A percentile compares a stretch with the other conserved stretches of the same genome.
phyloP scores from a whole-genome alignment of 1,139 yeast genomes.

The Saccharomyces uvarum region DNA sequence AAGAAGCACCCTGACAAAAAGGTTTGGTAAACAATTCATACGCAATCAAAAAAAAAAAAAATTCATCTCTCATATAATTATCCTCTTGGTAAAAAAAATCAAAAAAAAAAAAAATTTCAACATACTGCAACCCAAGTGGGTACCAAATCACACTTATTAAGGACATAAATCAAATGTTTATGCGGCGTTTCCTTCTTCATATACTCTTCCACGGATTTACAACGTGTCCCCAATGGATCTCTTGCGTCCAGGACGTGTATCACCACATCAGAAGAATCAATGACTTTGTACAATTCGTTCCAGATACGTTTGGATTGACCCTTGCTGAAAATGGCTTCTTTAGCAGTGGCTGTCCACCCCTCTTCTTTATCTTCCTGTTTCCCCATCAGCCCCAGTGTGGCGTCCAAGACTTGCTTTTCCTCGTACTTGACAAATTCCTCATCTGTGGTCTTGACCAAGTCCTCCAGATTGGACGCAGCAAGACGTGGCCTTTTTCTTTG shows the following conservation, averaged over 20 bases:
- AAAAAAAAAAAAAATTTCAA: conserved; percentile 31
- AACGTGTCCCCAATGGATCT: conserved; percentile 93
- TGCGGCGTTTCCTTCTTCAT: conserved; percentile 92
- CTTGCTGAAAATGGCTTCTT: conserved; percentile 90
- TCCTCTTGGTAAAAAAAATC: conserved; percentile 7
- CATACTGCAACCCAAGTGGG: conserved; percentile 99
- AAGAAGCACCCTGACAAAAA: conserved; percentile 60
- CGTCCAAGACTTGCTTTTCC: conserved; percentile 64
- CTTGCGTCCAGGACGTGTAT: conserved; percentile 95
- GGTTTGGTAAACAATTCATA: conserved; percentile 30
- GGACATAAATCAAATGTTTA: conserved; percentile 86
- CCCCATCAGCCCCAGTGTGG: conserved; percentile 77
- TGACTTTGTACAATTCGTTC: conserved; percentile 94
- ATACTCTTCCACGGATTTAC: conserved; percentile 88
- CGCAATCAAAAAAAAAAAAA: conserved; percentile 5
- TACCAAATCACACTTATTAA: conserved; percentile 95
- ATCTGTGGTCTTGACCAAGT: conserved; percentile 57
- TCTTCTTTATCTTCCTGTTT: conserved; percentile 59
- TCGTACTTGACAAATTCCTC: conserved; percentile 54
- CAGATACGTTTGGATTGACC: conserved; percentile 98
- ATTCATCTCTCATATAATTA: conserved; percentile 1
- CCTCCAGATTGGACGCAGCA: conserved; percentile 72
- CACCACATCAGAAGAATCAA: conserved; percentile 94
- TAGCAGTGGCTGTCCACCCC: conserved; percentile 81
- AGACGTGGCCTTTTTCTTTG: conserved; percentile 87